Conservation (phyloP, 2,329 filamentous ascomycete genomes). For the Huntiella bhutanensis region DNA sequence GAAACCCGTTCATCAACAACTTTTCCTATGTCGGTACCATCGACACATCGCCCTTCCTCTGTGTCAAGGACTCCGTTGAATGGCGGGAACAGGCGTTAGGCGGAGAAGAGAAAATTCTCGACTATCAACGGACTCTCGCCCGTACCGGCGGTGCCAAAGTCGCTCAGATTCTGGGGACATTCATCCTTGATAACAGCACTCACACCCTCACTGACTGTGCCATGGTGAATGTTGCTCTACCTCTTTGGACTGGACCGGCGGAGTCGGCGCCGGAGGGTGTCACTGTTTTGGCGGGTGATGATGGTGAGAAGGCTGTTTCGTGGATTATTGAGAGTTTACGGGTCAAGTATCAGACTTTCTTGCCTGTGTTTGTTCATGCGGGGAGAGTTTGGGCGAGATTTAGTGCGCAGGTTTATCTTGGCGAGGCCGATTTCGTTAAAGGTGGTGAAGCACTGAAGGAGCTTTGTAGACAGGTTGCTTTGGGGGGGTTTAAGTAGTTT, state of each 20-base stretch:
- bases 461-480: constrained; percentile 23
- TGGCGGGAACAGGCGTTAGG: constrained; percentile 53
- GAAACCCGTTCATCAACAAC: constrained; percentile 43
- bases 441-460: constrained; percentile 38
- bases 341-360: constrained; percentile 49
- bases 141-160: constrained; percentile 40
- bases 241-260: constrained; percentile 26
- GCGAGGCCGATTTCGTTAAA: constrained; percentile 58
- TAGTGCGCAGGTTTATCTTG: constrained; percentile 73
- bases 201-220: constrained; percentile 45
- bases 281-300: constrained; percentile 16
- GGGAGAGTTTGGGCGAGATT: constrained; percentile 51
- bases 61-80: constrained; percentile 48
- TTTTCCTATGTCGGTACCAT: constrained; percentile 65
- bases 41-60: constrained; percentile 54
- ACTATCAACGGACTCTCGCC: constrained; percentile 45
- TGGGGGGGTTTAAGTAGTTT: constrained; percentile 16
- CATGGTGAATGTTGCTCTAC: constrained; percentile 57
- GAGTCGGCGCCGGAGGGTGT: constrained; percentile 16
- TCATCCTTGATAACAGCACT: constrained; percentile 48
- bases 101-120: constrained; percentile 50
- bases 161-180: constrained; percentile 46
- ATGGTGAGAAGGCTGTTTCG: constrained; percentile 23
- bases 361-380: constrained; percentile 42
- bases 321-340: constrained; percentile 40